Conservation (phyloP, 768 basidiomycete species). For the Coprinellus aureogranulatus region DNA sequence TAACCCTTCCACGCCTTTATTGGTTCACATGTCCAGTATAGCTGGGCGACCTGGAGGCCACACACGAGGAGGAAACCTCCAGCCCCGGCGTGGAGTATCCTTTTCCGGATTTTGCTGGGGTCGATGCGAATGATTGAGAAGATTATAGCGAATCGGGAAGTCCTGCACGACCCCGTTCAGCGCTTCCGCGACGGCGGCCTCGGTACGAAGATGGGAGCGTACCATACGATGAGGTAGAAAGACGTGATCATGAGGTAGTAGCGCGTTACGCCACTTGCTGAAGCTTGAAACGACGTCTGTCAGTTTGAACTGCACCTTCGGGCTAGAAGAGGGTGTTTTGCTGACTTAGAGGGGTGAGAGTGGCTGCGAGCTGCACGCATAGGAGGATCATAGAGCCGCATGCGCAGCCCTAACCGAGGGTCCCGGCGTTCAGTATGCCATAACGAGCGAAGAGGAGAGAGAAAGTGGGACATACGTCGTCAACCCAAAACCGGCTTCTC, state of each 20-base stretch:
- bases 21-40: conserved; percentile 44
- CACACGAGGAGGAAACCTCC: conserved; percentile 28
- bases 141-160: conserved; percentile 49
- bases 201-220: too few relatives aligned
- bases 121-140: conserved; percentile 56
- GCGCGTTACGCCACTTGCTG: conserved; percentile 19
- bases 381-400: conserved; percentile 26
- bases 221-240: conserved; percentile 43
- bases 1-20: conserved; percentile 10
- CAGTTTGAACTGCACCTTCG: neutral
- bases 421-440: neutral
- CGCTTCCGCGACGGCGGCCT: too few relatives aligned
- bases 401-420: conserved; percentile 21
- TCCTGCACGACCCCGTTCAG: conserved; percentile 29
- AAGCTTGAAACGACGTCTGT: conserved; percentile 5
- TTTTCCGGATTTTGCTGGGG: conserved; percentile 28
- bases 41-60: conserved; percentile 39
- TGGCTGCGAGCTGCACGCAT: conserved; percentile 24
- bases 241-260: conserved; percentile 35
- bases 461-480: conserved; percentile 29
- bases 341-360: conserved; percentile 27
- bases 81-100: conserved; percentile 27
- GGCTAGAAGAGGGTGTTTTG: neutral
- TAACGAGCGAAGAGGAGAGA: neutral
- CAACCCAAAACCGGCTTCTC: conserved; percentile 30